phyloP scores from a whole-genome alignment of 1,284 basidiomycete genomes.

The Omphalotus olearius region DNA sequence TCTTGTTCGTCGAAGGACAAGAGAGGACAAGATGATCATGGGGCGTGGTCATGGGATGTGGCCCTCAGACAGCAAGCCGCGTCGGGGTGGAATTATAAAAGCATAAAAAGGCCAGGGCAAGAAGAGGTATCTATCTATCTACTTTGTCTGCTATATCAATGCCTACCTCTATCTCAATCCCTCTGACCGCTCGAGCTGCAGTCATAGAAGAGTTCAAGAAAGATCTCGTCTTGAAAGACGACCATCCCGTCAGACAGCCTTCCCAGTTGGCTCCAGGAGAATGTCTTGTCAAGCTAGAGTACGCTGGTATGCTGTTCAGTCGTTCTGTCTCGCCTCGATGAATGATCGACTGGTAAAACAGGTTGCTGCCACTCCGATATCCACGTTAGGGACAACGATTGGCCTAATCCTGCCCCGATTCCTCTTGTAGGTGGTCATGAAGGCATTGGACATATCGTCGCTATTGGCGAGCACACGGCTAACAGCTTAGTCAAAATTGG shows the following conservation, averaged over 20 bases:
- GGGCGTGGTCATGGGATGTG: too few species aligned
- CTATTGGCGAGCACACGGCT: constrained; percentile 54
- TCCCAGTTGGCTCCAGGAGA: constrained; percentile 59
- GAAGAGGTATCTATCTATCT: not conserved
- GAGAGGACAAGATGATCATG: too few species aligned
- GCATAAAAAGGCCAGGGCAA: too few species aligned
- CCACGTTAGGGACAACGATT: constrained; percentile 55
- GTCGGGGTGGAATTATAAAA: too few species aligned
- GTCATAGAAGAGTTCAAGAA: constrained; percentile 35
- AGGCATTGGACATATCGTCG: constrained; percentile 58
- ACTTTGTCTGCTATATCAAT: not conserved
- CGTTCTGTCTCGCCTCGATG: not conserved
- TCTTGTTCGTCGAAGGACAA: too few species aligned
- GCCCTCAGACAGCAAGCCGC: too few species aligned
- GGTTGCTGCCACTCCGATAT: constrained; percentile 62
- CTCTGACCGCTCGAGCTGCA: constrained; percentile 44
- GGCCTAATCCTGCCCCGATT: constrained; percentile 40
- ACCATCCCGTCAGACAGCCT: constrained; percentile 50
- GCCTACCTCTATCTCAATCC: constrained; percentile 27
- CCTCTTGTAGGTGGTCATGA: constrained; percentile 74
- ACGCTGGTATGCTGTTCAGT: constrained; percentile 36
- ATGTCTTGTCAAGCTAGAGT: constrained; percentile 64
- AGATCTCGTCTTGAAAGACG: constrained; percentile 29
- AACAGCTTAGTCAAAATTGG: constrained; percentile 48
- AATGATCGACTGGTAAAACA: not conserved